Evolutionary conservation across 2,329 filamentous ascomycete species (phyloP), one percentile per base, ranked within the genome.

Genomic region (Pestalotiopsis sp.): DNA sequence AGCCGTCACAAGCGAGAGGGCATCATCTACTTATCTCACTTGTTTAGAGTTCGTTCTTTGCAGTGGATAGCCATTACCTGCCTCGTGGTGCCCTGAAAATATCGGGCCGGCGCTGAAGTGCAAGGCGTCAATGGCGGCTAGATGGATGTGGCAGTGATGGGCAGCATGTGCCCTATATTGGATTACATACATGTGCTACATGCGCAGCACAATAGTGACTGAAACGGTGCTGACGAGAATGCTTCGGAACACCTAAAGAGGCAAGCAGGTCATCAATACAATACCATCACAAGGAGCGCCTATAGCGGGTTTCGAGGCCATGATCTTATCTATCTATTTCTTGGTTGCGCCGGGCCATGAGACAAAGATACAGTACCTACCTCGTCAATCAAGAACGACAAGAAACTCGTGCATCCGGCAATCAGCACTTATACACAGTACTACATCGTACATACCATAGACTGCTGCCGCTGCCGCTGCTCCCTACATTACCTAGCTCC

Each of bases 251-350:
- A 14, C 39, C 61, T 27, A 49, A 52, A 49, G 9, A 49, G 61
- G 61, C 61, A 64, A 64, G n/a, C 61, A 45, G 20, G 61, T 64
- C 61, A 64, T 64, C n/a, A 25, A 39, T 39, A n/a, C 4, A 64
- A 11, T 27, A 36, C 38, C 7, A 17, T 59, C 57, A 27, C 57
- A 59, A 45, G 14, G 20, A 13, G 61, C 61, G 20, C 38, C 61
- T 64, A 64, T 64, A 64, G 17, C 61, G 57, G 27, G 25, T 23
- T 27, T 52, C 20, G n/a, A 49, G 27, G 27, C 23, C n/a, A 59
- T 12, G 31, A 36, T 36, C 31, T 36, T 36, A 36, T 36, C 31
- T 36, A 36, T 59, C 23, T 27, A 6, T n/a, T 23, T 27, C 5
- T 59, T 59, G 57, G 25, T 14, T 9, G 27, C 17, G 23, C 59